Base-by-base conservation (phyloP, 306 rosid species). In the Luffa aegyptiaca region DNA sequence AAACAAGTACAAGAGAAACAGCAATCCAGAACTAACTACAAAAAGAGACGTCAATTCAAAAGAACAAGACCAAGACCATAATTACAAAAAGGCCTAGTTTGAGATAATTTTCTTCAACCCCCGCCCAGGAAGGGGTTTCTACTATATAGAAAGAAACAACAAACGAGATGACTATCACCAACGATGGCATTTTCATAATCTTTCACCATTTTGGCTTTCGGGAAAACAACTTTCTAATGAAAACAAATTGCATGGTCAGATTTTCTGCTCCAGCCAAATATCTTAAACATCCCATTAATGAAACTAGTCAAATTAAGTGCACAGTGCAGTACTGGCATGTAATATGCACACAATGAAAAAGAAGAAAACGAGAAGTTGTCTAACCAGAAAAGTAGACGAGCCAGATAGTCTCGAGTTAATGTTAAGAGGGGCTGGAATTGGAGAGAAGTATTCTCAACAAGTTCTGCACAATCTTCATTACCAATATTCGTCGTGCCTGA, bases 341-440 rank as follows among this genome's bases (percentile, higher is more conserved):
- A n/a, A 4, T 4, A 9, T 42, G 53, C n/a, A 57, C 68, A 64
- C 7, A 37, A 75, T 48, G 39, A 62, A 57, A 80, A 79, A 39
- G 78, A 80, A 53, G 16, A 65, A 17, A 61, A 52, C 36, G 77
- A 31, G 37, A 80, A 71, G 68, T 1, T 41, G 84, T 83, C 97
- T 90, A 71, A 95, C 98, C 97, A 92, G 88, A 95, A 95, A 82
- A 95, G 96, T 45, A 92, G 88, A 81, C 97, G 95, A 21, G 97
- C 98, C 51, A 92, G 90, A 79, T 92, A 91, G 81, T 95, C 96
- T 80, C 97, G 84, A 21, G 92, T 95, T 76, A 92, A 75, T 39
- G 95, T 86, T 81, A 95, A 86, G 69, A 85, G 86, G 55, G 96
- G 97, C 84, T 95, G 93, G 85, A 92, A 93, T 26, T 91, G 93